These are phyloP conservation scores for Penicillium palitans DNA, from an alignment of 2,329 filamentous ascomycete species.

Conservation along the genomic window DNA sequence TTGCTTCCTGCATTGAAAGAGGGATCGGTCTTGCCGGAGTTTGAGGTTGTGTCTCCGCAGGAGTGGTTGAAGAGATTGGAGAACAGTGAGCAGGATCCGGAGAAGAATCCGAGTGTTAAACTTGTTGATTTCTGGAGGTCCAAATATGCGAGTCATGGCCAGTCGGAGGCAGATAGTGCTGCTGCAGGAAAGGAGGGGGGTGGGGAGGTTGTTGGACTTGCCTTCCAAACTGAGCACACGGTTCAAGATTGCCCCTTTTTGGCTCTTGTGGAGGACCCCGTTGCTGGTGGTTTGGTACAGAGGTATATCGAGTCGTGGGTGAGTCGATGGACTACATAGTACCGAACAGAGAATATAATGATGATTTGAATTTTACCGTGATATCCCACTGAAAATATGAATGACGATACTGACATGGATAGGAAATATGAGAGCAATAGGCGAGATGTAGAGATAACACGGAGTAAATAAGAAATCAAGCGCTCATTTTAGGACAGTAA, in stretches of 20 bases:
- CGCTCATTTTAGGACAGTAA: neutral
- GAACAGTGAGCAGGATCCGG: conserved; percentile 50
- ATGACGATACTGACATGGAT: neutral
- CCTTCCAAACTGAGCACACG: conserved; percentile 18
- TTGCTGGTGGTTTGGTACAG: conserved; percentile 17
- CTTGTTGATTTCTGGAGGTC: conserved; percentile 54
- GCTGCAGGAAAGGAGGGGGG: neutral
- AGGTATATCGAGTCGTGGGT: conserved; percentile 24
- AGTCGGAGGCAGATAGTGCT: neutral
- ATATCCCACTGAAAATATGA: neutral
- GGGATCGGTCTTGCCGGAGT: conserved; percentile 29
- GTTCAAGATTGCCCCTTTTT: conserved; percentile 19
- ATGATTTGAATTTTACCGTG: neutral
- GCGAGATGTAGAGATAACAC: too few relatives aligned
- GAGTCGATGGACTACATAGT: conserved; percentile 16
- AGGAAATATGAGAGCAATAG: neutral
- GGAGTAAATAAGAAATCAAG: neutral
- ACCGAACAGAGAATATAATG: neutral
- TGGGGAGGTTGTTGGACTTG: conserved; percentile 2
- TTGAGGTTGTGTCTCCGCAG: conserved; percentile 33
- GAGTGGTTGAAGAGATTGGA: conserved; percentile 41
- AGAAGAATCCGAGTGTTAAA: conserved; percentile 54
- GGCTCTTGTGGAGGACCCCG: conserved; percentile 18
- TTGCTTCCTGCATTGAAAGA: conserved; percentile 36
- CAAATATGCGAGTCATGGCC: conserved; percentile 45